Base-by-base conservation (phyloP, 306 rosid species). In the Pterocarpus santalinus region DNA sequence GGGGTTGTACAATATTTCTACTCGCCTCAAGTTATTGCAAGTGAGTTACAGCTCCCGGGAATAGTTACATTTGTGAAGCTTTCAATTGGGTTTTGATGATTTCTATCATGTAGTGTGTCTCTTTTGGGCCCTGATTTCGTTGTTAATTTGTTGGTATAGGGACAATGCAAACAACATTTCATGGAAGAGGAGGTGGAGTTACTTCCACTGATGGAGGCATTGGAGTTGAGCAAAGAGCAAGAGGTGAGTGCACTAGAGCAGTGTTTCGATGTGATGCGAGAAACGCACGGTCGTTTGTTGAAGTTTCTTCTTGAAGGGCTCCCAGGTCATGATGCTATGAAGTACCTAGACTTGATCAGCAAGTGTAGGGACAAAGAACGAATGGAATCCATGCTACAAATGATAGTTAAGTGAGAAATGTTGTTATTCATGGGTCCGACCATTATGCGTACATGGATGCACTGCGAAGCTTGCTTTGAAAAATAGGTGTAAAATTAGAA, bases 151-250 rank as follows among this genome's bases (percentile, higher is more conserved):
- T 73, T 39, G 28, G 61, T 16, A 10, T 73, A 94, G 98, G 90
- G 84, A 36, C 90, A 83, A 35, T 90, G 89, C 69, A 89, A 90
- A 32, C 89, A 90, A 15, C 98, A 94, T 83, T 94, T 94, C 60
- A 64, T 9, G 56, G 97, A 90, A 82, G 98, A 94, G 89, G 98
- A 94, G 81, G 84, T 71, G 58, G 85, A 89, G 38, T 9, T 94
- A 46, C 87, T 94, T 34, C 97, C 98, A 16, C 82, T 89, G 5
- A 88, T 89, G 91, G 97, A 92, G 85, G 98, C 98, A 8, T 88
- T 86, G 63, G 98, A 94, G 82, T 79, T 89, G 85, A 90, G 76
- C 87, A 88, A 81, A 76, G 92, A 88, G 35, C 85, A 88, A 51
- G 92, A 94, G 46, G 58, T 65, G 77, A 84, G 69, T 55, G 82